Percentiles rank a stretch among this genome's conserved stretches.
phyloP scores from a whole-genome alignment of 2,329 filamentous ascomycete species.

The Alternaria postmessia region DNA sequence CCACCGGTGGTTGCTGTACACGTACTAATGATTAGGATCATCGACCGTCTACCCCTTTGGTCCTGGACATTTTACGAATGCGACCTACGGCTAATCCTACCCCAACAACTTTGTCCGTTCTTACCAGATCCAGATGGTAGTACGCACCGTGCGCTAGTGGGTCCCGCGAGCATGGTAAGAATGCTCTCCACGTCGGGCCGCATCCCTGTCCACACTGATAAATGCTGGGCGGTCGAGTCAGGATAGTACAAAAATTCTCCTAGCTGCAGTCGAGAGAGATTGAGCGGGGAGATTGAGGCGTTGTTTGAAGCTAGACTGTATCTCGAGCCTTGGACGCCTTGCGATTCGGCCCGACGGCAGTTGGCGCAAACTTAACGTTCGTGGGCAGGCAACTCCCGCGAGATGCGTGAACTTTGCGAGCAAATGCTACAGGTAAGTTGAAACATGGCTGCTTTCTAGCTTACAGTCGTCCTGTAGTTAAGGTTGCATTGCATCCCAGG shows the following conservation, averaged over 20 bases:
- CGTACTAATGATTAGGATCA: conserved; percentile 13
- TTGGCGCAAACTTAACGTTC: neutral
- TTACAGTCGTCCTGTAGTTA: neutral
- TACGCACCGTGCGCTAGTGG: conserved; percentile 1
- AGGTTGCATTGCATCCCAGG: neutral
- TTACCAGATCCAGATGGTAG: neutral
- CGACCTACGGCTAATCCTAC: neutral
- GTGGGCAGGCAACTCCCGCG: neutral
- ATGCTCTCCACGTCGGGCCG: neutral
- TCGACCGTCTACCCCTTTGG: conserved; percentile 2
- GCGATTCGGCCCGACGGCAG: neutral
- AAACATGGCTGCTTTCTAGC: neutral
- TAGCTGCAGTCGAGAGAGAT: conserved; percentile 1
- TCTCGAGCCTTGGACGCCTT: neutral
- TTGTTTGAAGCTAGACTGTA: conserved; percentile 5
- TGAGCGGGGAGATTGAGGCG: neutral
- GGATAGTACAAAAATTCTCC: neutral
- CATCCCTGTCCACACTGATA: neutral
- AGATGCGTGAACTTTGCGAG: neutral
- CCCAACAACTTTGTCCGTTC: neutral
- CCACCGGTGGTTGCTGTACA: neutral
- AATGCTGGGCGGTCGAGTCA: conserved; percentile 2
- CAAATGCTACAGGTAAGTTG: neutral
- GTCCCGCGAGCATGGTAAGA: neutral
- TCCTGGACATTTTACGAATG: neutral